A percentile compares a stretch with the other conserved stretches of the same genome.
phyloP scores from a whole-genome alignment of 1,284 basidiomycete genomes.

The Sporisorium scitamineum region DNA sequence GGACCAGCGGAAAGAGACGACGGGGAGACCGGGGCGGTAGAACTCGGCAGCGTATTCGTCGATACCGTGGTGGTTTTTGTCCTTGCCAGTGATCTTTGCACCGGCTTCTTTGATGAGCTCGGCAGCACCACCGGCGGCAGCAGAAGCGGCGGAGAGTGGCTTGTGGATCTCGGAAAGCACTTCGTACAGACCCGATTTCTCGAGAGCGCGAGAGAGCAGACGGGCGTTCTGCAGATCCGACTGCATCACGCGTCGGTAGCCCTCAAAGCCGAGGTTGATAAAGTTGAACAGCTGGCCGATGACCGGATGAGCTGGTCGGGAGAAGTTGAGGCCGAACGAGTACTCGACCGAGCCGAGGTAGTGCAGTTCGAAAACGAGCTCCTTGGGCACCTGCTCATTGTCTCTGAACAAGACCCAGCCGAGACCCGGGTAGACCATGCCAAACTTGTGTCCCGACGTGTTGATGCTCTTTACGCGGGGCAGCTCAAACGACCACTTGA shows the following conservation, averaged over 20 bases:
- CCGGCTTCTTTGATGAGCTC: slow-evolving; percentile 60
- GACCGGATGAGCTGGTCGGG: slow-evolving; percentile 87
- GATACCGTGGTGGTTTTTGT: slow-evolving; percentile 11
- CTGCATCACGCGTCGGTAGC: slow-evolving; percentile 73
- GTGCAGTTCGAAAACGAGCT: slow-evolving; percentile 86
- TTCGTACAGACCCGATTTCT: slow-evolving; percentile 81
- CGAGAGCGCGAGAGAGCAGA: slow-evolving; percentile 85
- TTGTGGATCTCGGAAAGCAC: slow-evolving; percentile 72
- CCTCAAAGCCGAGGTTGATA: slow-evolving; percentile 66
- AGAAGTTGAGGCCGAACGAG: slow-evolving; percentile 93
- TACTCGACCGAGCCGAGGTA: slow-evolving; percentile 66
- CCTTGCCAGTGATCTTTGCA: slow-evolving; percentile 70
- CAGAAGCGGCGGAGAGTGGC: slow-evolving; percentile 25
- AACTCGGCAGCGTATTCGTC: slow-evolving; percentile 71
- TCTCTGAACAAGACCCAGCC: slow-evolving; percentile 67
- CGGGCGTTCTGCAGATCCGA: slow-evolving; percentile 82
- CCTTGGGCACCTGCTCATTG: slow-evolving; percentile 71
- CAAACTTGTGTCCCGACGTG: slow-evolving; percentile 80
- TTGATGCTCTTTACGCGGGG: slow-evolving; percentile 87
- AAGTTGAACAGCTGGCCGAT: slow-evolving; percentile 90
- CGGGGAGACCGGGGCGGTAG: slow-evolving; percentile 85
- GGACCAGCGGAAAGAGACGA: slow-evolving; percentile 88
- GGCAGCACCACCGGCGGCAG: slow-evolving; percentile 2
- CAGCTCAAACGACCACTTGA: slow-evolving; percentile 78
- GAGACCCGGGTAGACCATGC: slow-evolving; percentile 82